Base-by-base conservation (phyloP, 495 filamentous ascomycete genomes). In the Astrothelium subdiscretum region DNA sequence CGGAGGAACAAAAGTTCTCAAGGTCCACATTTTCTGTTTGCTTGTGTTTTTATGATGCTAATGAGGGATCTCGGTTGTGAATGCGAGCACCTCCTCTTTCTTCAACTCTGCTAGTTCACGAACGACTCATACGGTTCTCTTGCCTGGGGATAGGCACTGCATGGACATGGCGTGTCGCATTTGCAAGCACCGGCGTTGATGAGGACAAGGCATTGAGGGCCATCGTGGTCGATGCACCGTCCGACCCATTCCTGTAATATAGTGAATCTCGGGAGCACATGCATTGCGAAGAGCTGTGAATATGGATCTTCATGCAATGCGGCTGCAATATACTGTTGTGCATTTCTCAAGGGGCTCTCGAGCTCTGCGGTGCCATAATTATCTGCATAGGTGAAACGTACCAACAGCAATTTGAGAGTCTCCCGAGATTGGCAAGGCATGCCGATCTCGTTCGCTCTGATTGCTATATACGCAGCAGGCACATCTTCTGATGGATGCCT, bases 301-400 rank as follows among this genome's bases (percentile, higher is more conserved):
- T 20, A n/a, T 48, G 18, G 42, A 10, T 48, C 42, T n/a, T n/a
- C 20, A n/a, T 48, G 22, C n/a, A 29, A 24, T 29, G 48, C 48
- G 22, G 29, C 8, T 29, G 24, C 26, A 27, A 54, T 54, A 29
- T 6, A 54, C 8, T 54, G 48, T 3, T 54, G 20, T 54, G 12
- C 26, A 27, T 8, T 54, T 54, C 20, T 26, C 20, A n/a, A 15
- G 20, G 24, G 48, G 22, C 24, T 54, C 48, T 15, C 20, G 20
- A 15, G 48, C 48, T 29, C 48, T 29, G 20, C 24, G 11, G 11
- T 54, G 48, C 10, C 71, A 71, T 69, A n/a, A n/a, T n/a, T n/a
- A n/a, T n/a, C n/a, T n/a, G n/a, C n/a, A n/a, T n/a, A n/a, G n/a
- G n/a, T n/a, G n/a, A n/a, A n/a, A n/a, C n/a, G n/a, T n/a, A n/a